These are phyloP conservation scores for Calonectria fujianensis DNA, from an alignment of 2,329 filamentous ascomycete genomes.

Conservation along the genomic window DNA sequence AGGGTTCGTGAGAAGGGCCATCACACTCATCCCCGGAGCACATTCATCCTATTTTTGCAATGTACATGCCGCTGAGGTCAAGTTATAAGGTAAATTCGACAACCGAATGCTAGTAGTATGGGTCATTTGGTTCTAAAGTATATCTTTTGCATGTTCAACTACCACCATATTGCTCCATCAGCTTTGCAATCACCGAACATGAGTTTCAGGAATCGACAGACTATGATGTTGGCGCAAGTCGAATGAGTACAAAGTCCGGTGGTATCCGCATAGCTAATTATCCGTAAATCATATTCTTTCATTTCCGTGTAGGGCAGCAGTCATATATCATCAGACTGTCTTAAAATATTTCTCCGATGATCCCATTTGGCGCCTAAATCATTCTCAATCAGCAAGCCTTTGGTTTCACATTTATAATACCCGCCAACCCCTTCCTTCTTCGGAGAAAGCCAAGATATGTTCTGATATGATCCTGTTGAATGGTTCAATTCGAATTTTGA, in stretches of 20 bases:
- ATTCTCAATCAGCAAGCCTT: neutral
- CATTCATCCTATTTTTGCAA: neutral
- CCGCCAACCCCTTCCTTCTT: neutral
- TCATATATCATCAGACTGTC: slow-evolving; percentile 21
- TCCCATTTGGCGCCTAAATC: neutral
- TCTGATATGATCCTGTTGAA: neutral
- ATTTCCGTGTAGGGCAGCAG: neutral
- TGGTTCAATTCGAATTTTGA: neutral
- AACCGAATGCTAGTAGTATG: neutral
- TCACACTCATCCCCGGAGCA: too few relatives aligned
- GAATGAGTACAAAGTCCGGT: neutral
- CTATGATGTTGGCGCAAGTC: neutral
- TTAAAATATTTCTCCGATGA: neutral
- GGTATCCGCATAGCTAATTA: neutral
- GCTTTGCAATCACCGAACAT: neutral
- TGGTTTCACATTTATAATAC: neutral
- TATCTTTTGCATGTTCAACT: neutral
- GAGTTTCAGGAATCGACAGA: neutral
- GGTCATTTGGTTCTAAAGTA: neutral
- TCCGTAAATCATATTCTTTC: neutral
- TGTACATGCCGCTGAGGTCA: neutral
- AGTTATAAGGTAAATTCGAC: neutral
- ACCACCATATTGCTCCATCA: neutral
- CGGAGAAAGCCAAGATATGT: neutral
- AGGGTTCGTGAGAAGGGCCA: slow-evolving; percentile 12